Conservation (phyloP, 208 protist genomes). For the Endotrypanum monterogeii region DNA sequence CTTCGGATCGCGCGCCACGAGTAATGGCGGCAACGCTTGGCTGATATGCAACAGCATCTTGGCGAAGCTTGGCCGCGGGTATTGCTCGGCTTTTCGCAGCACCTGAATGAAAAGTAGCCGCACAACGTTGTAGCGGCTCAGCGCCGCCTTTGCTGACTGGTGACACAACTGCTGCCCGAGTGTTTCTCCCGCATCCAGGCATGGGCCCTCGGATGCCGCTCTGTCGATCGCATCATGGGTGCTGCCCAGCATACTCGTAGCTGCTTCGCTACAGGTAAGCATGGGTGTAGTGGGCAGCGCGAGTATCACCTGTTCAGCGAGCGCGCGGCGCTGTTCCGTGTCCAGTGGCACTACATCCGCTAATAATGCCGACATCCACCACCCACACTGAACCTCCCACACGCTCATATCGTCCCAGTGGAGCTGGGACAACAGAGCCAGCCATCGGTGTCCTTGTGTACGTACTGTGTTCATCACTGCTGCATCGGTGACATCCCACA, state of each 20-base stretch:
- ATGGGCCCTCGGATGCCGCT: neutral
- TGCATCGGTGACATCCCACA: conserved; percentile 25
- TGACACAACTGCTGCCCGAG: conserved; percentile 3
- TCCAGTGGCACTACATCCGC: conserved; percentile 50
- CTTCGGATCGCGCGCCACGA: conserved; percentile 23
- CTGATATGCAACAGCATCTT: conserved; percentile 55
- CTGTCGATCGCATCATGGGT: neutral
- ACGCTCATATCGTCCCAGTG: conserved; percentile 37
- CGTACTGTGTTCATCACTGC: conserved; percentile 51
- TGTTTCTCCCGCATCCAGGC: neutral
- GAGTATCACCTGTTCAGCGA: conserved; percentile 55
- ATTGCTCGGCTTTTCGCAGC: conserved; percentile 47
- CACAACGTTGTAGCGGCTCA: conserved; percentile 26
- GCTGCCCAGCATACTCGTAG: neutral
- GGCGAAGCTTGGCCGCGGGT: conserved; percentile 22
- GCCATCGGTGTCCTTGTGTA: conserved; percentile 49
- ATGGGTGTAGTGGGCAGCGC: conserved; percentile 41
- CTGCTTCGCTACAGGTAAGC: conserved; percentile 6
- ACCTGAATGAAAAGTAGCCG: conserved; percentile 49
- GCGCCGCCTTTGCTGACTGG: neutral
- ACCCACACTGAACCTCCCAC: conserved; percentile 32
- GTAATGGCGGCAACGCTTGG: conserved; percentile 31
- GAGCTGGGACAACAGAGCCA: conserved; percentile 45
- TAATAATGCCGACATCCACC: conserved; percentile 67
- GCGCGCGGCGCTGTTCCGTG: conserved; percentile 24